These are phyloP conservation scores for Fusarium ambrosium DNA, from an alignment of 2,329 filamentous ascomycete species.

Conservation along the genomic window DNA sequence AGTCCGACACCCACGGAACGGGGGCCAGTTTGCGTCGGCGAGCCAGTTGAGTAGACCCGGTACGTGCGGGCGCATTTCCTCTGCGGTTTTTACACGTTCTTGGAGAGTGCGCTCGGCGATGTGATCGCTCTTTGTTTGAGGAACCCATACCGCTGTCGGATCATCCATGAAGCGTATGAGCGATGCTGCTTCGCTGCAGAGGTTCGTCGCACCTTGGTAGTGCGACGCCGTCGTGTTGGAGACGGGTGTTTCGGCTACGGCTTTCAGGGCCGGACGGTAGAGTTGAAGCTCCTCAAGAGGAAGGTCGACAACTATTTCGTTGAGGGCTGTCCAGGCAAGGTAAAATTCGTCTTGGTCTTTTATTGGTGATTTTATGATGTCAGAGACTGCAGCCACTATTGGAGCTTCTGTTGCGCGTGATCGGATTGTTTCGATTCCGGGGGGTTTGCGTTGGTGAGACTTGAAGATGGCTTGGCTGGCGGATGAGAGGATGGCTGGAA, in stretches of 20 bases:
- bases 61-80: slow-evolving; percentile 13
- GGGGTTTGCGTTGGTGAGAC: not conserved
- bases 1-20: slow-evolving; percentile 2
- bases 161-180: slow-evolving; percentile 5
- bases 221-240: not conserved
- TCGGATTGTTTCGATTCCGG: not conserved
- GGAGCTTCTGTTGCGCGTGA: slow-evolving; percentile 10
- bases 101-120: slow-evolving; percentile 7
- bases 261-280: slow-evolving; percentile 7
- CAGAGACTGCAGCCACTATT: not conserved
- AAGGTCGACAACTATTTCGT: slow-evolving; percentile 1
- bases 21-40: slow-evolving; percentile 15
- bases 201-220: not conserved
- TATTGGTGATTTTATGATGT: not conserved
- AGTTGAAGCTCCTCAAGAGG: not conserved
- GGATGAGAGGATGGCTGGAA: slow-evolving; percentile 1
- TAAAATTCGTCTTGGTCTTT: not conserved
- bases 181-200: not conserved
- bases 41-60: slow-evolving; percentile 16
- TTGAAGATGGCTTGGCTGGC: not conserved
- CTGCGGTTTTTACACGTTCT: not conserved
- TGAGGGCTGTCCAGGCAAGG: slow-evolving; percentile 1
- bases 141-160: slow-evolving; percentile 7
- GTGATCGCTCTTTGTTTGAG: not conserved
- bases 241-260: not conserved